A percentile compares a stretch with the other conserved stretches of the same genome.
Conservation (phyloP, 129 eudicot genomes). For the Silybum marianum region DNA sequence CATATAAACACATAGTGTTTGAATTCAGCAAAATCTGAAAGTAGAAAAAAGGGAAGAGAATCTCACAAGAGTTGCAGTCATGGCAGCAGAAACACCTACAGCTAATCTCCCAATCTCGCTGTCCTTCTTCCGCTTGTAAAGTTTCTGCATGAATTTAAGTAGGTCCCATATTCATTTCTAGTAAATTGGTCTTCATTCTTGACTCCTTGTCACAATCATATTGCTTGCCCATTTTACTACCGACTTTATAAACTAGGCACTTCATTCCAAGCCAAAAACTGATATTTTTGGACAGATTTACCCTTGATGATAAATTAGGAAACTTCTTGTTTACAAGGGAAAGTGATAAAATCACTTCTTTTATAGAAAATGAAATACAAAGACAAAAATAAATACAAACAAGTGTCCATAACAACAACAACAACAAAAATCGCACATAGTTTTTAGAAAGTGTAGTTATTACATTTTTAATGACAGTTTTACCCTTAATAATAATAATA, state of each 20-base stretch:
- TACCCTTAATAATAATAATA: no score
- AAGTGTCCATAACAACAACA: no score
- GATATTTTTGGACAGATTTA: neutral
- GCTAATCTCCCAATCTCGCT: slow-evolving; percentile 87
- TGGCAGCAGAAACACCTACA: slow-evolving; percentile 99
- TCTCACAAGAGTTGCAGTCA: slow-evolving; percentile 77
- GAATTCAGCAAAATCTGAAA: neutral
- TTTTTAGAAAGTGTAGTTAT: no score
- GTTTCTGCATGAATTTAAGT: no score
- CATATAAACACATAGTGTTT: neutral
- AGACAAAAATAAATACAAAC: no score
- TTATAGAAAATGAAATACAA: no score
- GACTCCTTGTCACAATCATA: no score
- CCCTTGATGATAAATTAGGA: neutral
- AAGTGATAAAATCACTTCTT: no score
- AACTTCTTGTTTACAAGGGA: neutral
- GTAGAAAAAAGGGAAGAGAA: neutral
- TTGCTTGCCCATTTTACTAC: neutral
- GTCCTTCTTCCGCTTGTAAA: slow-evolving; percentile 62
- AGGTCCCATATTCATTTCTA: no score
- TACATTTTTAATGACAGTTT: no score
- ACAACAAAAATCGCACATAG: no score
- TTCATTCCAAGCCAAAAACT: neutral
- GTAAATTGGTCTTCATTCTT: no score
- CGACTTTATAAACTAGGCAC: neutral